Percentiles rank a stretch among this genome's conserved stretches.
phyloP scores from a whole-genome alignment of 495 filamentous ascomycete genomes.

The Xylaria telfairii region DNA sequence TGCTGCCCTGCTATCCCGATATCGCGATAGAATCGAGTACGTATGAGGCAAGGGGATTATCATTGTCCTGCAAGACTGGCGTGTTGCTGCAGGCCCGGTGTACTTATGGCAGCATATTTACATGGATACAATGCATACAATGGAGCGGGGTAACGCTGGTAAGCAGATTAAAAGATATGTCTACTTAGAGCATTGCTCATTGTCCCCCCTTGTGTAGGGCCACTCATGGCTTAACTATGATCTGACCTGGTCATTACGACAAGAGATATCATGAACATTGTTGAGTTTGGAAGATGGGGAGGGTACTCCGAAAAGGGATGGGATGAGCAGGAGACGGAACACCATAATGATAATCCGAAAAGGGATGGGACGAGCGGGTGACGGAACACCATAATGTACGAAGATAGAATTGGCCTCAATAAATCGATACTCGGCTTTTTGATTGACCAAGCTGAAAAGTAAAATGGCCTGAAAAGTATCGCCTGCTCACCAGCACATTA shows the following conservation, averaged over 20 bases:
- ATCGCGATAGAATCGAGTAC: neutral
- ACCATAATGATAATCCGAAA: neutral
- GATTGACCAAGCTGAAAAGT: neutral
- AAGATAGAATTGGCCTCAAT: neutral
- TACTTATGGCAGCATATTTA: neutral
- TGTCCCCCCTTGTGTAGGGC: no score
- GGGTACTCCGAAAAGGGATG: neutral
- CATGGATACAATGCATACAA: neutral
- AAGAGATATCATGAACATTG: no score
- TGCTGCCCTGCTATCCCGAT: conserved; percentile 4
- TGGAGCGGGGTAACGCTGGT: neutral
- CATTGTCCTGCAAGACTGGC: neutral
- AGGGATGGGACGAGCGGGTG: neutral
- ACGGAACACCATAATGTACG: neutral
- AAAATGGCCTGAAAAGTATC: neutral
- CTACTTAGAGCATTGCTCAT: no score
- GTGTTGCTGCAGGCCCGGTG: neutral
- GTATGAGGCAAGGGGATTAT: neutral
- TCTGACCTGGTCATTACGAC: no score
- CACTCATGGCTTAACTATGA: no score
- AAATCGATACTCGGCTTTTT: neutral
- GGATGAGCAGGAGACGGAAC: neutral
- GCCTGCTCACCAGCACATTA: neutral
- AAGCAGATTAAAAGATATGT: neutral
- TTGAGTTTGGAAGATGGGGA: neutral